Percentiles rank a stretch among this genome's conserved stretches.
Evolutionary conservation across 2,329 filamentous ascomycete genomes (phyloP).

Genomic region (Cordyceps javanica): DNA sequence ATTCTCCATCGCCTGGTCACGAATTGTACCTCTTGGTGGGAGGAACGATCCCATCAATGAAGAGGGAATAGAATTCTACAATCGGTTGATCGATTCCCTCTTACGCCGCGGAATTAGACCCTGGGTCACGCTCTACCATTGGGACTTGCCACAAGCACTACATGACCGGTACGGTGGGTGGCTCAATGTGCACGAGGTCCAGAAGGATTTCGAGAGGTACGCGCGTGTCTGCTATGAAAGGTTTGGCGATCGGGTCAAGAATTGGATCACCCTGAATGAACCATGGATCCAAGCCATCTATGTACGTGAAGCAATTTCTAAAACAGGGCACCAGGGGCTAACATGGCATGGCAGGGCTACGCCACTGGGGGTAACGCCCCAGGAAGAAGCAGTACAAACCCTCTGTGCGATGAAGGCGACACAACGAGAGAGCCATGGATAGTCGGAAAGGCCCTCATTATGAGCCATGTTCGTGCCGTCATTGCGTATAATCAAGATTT

Average conservation of each 20-base stretch:
- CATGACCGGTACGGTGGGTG: slow-evolving; percentile 31
- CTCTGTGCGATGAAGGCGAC: slow-evolving; percentile 22
- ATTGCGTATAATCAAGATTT: slow-evolving; percentile 28
- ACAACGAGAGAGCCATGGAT: slow-evolving; percentile 32
- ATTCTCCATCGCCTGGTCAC: slow-evolving; percentile 61
- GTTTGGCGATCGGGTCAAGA: slow-evolving; percentile 35
- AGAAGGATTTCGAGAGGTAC: slow-evolving; percentile 30
- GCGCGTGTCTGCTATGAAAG: slow-evolving; percentile 30
- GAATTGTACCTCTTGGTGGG: slow-evolving; percentile 59
- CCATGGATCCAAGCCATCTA: slow-evolving; percentile 33
- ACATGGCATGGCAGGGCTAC: slow-evolving; percentile 21
- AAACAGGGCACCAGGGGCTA: background rate
- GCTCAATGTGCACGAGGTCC: slow-evolving; percentile 25
- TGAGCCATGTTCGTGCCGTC: slow-evolving; percentile 29
- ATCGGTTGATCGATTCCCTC: slow-evolving; percentile 53
- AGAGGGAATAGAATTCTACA: slow-evolving; percentile 53
- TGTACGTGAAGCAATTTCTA: slow-evolving; percentile 14
- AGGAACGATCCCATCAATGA: slow-evolving; percentile 57
- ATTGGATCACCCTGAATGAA: slow-evolving; percentile 37
- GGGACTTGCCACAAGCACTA: slow-evolving; percentile 42
- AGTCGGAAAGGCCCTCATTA: slow-evolving; percentile 29
- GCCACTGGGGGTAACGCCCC: slow-evolving; percentile 30
- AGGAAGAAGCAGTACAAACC: slow-evolving; percentile 23
- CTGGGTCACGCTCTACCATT: slow-evolving; percentile 59
- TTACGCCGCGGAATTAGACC: slow-evolving; percentile 51